Evolutionary conservation across 2,329 filamentous ascomycete genomes (phyloP), one percentile per base, ranked within the genome.

Genomic region (Cryoendolithus antarcticus): DNA sequence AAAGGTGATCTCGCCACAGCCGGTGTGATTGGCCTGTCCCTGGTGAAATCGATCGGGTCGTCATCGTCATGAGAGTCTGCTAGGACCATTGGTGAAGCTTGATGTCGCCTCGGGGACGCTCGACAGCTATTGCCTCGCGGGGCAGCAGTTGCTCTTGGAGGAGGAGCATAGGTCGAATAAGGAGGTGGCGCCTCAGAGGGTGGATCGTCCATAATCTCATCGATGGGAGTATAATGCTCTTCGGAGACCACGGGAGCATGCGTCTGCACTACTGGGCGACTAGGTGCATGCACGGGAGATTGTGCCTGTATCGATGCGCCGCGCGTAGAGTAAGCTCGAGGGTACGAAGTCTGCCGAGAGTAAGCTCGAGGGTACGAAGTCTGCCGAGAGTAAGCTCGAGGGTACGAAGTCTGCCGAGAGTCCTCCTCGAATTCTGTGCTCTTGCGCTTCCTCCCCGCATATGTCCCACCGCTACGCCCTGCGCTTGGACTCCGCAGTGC

Each of bases 161-260:
- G 40, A 9, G 51, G 56, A n/a, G 57, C 54, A 19, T 64, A 53
- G 0, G 63, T 67, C 2, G 66, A 69, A 44, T 69, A 70, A 4
- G 66, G 66, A 9, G 59, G 60, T 28, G 59, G 59, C 21, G 59
- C 57, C 10, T 51, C 56, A 8, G 31, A 28, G 9, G 38, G 40
- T 8, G 48, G 48, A 9, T 48, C 46, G 9, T 50, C 48, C 21
- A 49, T 58, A 43, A 55, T 32, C n/a, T 57, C 56, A 34, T 66
- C 63, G 30, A 67, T 64, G 12, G 59, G 48, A 4, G 54, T 49
- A 41, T 64, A 64, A 2, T 58, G 59, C 19, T 11, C 15, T 6
- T 33, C 19, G 9, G 3, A 11, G 13, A 10, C 28, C 11, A 50
- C 46, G 4, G 45, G 37, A 9, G 13, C 27, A 15, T 29, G 29